A percentile compares a stretch with the other conserved stretches of the same genome.
Conservation (phyloP, 2,329 filamentous ascomycete genomes). For the Laburnicola sp. region DNA sequence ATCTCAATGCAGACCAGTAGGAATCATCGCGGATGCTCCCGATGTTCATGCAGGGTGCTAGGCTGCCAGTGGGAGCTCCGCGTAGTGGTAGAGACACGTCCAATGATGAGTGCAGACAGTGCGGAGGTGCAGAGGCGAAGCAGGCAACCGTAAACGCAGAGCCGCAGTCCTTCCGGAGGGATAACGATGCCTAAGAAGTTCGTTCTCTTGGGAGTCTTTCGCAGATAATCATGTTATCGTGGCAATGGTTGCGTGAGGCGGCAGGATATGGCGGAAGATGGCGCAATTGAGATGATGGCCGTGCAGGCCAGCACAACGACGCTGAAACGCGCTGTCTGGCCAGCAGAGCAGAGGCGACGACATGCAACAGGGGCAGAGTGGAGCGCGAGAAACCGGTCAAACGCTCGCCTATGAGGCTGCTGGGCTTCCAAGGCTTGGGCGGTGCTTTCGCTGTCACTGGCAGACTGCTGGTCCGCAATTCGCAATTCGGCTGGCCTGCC, state of each 20-base stretch:
- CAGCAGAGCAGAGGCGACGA: background rate
- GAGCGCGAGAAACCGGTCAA: constrained; percentile 31
- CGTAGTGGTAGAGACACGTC: constrained; percentile 14
- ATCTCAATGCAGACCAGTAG: background rate
- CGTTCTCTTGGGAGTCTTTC: no score
- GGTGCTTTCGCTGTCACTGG: background rate
- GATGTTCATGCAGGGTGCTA: constrained; percentile 2
- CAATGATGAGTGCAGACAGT: constrained; percentile 12
- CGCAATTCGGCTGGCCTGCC: no score
- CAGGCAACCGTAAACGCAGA: constrained; percentile 14
- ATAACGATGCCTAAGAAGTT: no score
- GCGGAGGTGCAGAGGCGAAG: constrained; percentile 2
- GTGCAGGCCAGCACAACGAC: constrained; percentile 3
- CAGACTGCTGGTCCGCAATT: no score
- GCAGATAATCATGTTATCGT: background rate
- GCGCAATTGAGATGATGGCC: constrained; percentile 19
- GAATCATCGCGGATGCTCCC: background rate
- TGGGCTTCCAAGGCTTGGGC: background rate
- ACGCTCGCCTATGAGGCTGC: background rate
- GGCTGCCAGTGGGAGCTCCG: constrained; percentile 4
- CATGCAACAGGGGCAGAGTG: constrained; percentile 13
- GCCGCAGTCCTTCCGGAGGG: background rate
- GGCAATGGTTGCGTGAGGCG: background rate
- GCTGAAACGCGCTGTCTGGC: no score
- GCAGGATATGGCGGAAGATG: constrained; percentile 8